Conservation (phyloP, 352 stramenopile genomes). For the Globisporangium heterothallicum region DNA sequence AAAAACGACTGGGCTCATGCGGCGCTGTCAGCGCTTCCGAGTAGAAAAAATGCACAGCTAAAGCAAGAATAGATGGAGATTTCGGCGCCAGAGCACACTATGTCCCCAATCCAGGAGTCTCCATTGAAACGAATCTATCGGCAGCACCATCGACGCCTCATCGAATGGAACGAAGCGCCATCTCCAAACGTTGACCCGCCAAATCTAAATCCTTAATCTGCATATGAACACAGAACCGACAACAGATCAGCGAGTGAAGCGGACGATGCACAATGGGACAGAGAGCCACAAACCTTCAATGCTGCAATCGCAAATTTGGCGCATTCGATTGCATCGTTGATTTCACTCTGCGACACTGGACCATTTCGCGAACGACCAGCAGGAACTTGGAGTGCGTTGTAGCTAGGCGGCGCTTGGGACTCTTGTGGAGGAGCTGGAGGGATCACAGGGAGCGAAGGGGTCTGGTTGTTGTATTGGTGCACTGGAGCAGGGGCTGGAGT, state of each 20-base stretch:
- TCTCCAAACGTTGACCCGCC: conserved; percentile 68
- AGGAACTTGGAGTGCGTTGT: background rate
- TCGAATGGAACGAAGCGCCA: conserved; percentile 63
- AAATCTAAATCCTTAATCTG: conserved; percentile 82
- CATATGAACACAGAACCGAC: background rate
- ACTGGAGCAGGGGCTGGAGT: background rate
- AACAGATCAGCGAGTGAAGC: background rate
- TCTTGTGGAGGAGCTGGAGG: conserved; percentile 1
- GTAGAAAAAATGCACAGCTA: conserved; percentile 57
- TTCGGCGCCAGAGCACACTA: conserved; percentile 2
- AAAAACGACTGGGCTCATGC: conserved; percentile 73
- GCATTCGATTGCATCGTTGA: conserved; percentile 81
- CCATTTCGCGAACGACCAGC: conserved; percentile 25
- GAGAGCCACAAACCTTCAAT: conserved; percentile 53
- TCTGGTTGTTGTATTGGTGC: background rate
- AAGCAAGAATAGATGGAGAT: conserved; percentile 32
- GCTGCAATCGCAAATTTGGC: conserved; percentile 79
- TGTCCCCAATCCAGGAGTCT: background rate
- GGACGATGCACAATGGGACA: background rate
- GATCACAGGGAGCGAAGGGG: conserved; percentile 5
- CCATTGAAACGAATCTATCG: conserved; percentile 2
- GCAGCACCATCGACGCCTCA: conserved; percentile 14
- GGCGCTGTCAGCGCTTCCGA: conserved; percentile 58
- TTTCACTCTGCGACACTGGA: conserved; percentile 55
- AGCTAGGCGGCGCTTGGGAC: conserved; percentile 2